Conservation (phyloP, 768 basidiomycete genomes). For the Phylloporus sp. region DNA sequence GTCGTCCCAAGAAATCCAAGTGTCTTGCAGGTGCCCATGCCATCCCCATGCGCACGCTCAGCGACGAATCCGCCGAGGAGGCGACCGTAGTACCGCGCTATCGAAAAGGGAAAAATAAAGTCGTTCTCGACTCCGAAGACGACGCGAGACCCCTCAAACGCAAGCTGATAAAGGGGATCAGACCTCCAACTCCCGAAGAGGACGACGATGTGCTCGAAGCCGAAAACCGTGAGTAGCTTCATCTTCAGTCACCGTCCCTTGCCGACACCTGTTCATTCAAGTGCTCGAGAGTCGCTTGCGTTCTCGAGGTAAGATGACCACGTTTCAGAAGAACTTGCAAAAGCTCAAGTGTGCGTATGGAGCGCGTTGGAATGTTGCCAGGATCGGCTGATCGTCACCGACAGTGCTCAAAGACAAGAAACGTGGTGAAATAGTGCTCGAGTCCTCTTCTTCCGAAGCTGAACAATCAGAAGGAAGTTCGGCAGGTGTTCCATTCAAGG, state of each 20-base stretch:
- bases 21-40: constrained; percentile 11
- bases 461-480: constrained; percentile 28
- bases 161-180: constrained; percentile 40
- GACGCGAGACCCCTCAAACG: constrained; percentile 33
- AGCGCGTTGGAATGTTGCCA: neutral
- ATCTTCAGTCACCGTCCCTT: neutral
- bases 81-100: constrained; percentile 11
- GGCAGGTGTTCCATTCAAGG: constrained; percentile 36
- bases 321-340: constrained; percentile 61
- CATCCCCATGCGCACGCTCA: constrained; percentile 10
- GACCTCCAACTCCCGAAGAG: constrained; percentile 40
- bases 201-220: constrained; percentile 42
- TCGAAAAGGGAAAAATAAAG: constrained; percentile 19
- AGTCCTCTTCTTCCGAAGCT: constrained; percentile 31
- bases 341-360: constrained; percentile 51
- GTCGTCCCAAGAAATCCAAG: constrained; percentile 21
- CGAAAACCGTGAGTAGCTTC: constrained; percentile 45
- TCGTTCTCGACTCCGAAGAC: constrained; percentile 33
- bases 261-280: constrained; percentile 33
- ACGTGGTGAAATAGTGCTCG: constrained; percentile 32
- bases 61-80: constrained; percentile 25
- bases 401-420: constrained; percentile 37
- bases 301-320: constrained; percentile 50
- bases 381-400: constrained; percentile 1
- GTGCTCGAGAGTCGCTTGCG: constrained; percentile 65